Percentiles rank a stretch among this genome's conserved stretches.
Evolutionary conservation across 2,329 filamentous ascomycete genomes (phyloP).

Genomic region (Zelopaecilomyces penicillatus): DNA sequence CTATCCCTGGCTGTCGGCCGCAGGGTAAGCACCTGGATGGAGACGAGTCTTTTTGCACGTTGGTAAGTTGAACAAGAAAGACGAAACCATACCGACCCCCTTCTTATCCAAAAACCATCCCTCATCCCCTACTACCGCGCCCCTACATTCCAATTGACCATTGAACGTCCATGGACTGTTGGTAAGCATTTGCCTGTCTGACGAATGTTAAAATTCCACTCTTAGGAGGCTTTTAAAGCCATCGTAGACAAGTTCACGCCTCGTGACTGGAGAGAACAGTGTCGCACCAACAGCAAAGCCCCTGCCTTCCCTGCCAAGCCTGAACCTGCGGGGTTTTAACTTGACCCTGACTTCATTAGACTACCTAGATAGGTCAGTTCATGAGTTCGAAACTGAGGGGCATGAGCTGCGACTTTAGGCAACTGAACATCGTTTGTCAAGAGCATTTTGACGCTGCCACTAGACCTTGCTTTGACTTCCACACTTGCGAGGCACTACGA

Average conservation of each 20-base stretch:
- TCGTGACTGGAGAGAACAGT: constrained; percentile 59
- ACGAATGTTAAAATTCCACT: background rate
- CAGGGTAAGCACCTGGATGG: constrained; percentile 76
- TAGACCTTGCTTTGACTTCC: no score
- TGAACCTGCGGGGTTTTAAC: constrained; percentile 43
- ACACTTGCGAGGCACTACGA: no score
- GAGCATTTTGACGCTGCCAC: no score
- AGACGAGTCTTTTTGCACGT: constrained; percentile 82
- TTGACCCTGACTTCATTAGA: no score
- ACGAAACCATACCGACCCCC: background rate
- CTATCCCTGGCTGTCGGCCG: constrained; percentile 70
- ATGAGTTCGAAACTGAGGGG: no score
- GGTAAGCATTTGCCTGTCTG: background rate
- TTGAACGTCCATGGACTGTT: no score
- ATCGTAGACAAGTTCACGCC: constrained; percentile 90
- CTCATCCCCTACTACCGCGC: background rate
- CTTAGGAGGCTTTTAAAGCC: constrained; percentile 75
- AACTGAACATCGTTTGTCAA: no score
- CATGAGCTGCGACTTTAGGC: no score
- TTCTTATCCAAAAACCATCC: background rate
- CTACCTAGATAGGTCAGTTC: no score
- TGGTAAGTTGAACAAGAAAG: constrained; percentile 43
- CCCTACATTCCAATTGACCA: no score
- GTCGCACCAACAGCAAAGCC: constrained; percentile 34
- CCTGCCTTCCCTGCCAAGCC: constrained; percentile 39